Conservation (phyloP, 1,284 basidiomycete genomes). For the Cryptococcus amylolentus region DNA sequence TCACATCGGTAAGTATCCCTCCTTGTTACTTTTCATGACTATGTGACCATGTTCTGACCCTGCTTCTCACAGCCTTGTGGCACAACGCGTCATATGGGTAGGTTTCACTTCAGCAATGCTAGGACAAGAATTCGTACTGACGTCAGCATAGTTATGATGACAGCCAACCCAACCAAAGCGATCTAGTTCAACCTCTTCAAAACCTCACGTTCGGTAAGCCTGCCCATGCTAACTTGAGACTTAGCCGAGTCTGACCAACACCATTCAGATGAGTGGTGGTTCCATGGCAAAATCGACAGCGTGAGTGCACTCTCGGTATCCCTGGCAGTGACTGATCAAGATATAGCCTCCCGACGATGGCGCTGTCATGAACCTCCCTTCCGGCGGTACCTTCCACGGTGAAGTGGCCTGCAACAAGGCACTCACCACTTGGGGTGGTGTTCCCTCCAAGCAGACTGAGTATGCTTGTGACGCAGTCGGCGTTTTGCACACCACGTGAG, state of each 20-base stretch:
- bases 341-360: conserved; percentile 29
- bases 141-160: background rate
- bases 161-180: conserved; percentile 31
- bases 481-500: conserved; percentile 33
- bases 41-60: background rate
- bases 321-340: too few species aligned
- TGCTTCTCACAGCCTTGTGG: conserved; percentile 7
- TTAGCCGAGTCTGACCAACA: too few species aligned
- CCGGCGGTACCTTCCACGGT: conserved; percentile 34
- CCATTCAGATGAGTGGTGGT: conserved; percentile 60
- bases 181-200: conserved; percentile 58
- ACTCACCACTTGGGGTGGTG: conserved; percentile 23
- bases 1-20: conserved; percentile 18
- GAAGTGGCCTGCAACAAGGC: conserved; percentile 39
- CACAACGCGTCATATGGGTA: background rate
- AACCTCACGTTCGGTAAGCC: conserved; percentile 52
- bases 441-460: conserved; percentile 19
- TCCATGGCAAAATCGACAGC: conserved; percentile 48
- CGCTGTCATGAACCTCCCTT: conserved; percentile 38
- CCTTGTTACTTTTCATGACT: too few species aligned
- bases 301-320: too few species aligned
- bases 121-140: background rate
- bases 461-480: conserved; percentile 34
- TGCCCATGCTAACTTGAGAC: too few species aligned
- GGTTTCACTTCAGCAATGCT: background rate